phyloP scores from a whole-genome alignment of 1,284 basidiomycete species.

The Leucoagaricus sp. region DNA sequence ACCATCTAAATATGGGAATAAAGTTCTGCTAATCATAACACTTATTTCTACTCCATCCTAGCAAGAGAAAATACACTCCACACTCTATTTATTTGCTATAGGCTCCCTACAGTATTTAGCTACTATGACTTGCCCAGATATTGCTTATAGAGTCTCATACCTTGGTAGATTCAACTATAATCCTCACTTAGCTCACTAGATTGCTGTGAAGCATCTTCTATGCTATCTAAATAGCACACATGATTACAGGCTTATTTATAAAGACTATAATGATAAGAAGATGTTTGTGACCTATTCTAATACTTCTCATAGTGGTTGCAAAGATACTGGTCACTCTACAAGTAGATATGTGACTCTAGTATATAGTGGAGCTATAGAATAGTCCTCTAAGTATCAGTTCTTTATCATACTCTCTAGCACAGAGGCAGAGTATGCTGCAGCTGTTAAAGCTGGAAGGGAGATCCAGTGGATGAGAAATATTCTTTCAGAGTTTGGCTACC shows the following conservation, averaged over 20 bases:
- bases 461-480: no score
- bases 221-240: conserved; percentile 29
- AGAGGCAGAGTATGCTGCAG: no score
- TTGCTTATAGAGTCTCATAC: conserved; percentile 32
- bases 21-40: no score
- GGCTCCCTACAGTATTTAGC: background rate
- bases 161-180: conserved; percentile 32
- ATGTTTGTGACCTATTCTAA: background rate
- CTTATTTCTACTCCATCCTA: background rate
- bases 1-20: no score
- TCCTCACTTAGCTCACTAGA: conserved; percentile 20
- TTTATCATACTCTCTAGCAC: conserved; percentile 9
- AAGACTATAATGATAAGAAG: conserved; percentile 1
- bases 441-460: no score
- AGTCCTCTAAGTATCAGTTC: conserved; percentile 7
- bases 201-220: conserved; percentile 24
- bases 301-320: background rate
- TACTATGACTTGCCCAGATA: conserved; percentile 36
- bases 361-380: background rate
- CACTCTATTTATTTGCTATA: background rate
- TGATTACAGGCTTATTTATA: conserved; percentile 21
- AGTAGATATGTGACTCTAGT: no score
- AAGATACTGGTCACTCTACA: no score
- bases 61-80: background rate
- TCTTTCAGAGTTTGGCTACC: conserved; percentile 5